Percentiles rank a stretch among this genome's conserved stretches.
These are phyloP conservation scores for Phylloporus arenicola DNA, from an alignment of 768 basidiomycete genomes.

Conservation along the genomic window DNA sequence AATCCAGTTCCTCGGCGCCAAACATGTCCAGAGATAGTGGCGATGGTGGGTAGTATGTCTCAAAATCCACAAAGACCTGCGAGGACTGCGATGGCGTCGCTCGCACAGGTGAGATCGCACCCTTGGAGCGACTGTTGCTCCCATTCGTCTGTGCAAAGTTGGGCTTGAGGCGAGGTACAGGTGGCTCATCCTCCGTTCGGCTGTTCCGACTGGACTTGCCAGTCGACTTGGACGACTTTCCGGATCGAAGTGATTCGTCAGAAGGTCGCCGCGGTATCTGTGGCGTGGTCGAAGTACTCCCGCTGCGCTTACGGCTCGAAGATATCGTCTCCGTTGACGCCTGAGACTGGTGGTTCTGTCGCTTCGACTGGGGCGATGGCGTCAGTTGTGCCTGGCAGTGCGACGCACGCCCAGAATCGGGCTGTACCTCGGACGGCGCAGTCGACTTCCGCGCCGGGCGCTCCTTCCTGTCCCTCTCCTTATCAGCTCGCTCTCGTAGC, in stretches of 20 bases:
- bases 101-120: slow-evolving; percentile 28
- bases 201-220: slow-evolving; percentile 29
- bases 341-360: slow-evolving; percentile 27
- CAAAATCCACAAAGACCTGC: slow-evolving; percentile 25
- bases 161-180: slow-evolving; percentile 29
- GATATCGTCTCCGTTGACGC: slow-evolving; percentile 22
- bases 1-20: slow-evolving; percentile 22
- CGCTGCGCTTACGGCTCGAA: slow-evolving; percentile 23
- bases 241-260: slow-evolving; percentile 38
- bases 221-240: slow-evolving; percentile 32
- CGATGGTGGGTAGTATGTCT: slow-evolving; percentile 24
- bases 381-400: slow-evolving; percentile 26
- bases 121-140: slow-evolving; percentile 38
- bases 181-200: slow-evolving; percentile 25
- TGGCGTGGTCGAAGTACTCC: slow-evolving; percentile 18
- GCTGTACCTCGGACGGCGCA: slow-evolving; percentile 8
- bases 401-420: slow-evolving; percentile 20
- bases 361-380: slow-evolving; percentile 16
- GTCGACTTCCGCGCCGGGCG: slow-evolving; percentile 13
- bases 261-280: slow-evolving; percentile 31
- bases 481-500: slow-evolving; percentile 21
- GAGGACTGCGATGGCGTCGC: slow-evolving; percentile 22
- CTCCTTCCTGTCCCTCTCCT: slow-evolving; percentile 19
- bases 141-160: slow-evolving; percentile 19
- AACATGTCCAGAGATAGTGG: slow-evolving; percentile 22